Evolutionary conservation across 805 yeast species (phyloP), one percentile per base, ranked within the genome.

Genomic region (Candida andamanensis): DNA sequence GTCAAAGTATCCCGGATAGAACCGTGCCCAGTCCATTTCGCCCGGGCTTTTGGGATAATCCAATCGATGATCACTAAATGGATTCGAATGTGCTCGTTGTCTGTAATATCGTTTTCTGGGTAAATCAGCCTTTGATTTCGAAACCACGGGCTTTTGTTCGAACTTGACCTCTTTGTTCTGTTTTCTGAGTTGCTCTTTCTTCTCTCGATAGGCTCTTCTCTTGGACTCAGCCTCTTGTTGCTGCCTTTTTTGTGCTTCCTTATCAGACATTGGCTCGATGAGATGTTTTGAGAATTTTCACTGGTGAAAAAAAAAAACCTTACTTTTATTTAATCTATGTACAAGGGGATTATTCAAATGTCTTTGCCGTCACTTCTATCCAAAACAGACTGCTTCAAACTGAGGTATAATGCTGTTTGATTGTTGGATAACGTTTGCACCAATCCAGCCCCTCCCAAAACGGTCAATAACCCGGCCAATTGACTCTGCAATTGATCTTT

Each of bases 11-110:
- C 69, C 63, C 4, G 96, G 97, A 48, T 78, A 90, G 32, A 82
- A 61, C 48, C 66, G 72, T 1, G 70, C 52, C 98, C 98, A 92
- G 54, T 87, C 78, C 97, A 92, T 90, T 16, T 67, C 72, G 23
- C 68, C 74, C 4, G 98, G 98, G 14, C 75, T 68, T 25, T 59
- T 55, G 14, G 98, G 97, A 47, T 92, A 92, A 39, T 85, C 95
- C 27, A 92, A 67, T 47, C 80, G 76, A 57, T 92, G 98, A 59
- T 92, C 98, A 13, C 95, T 84, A 50, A 92, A 92, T 15, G 97
- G 97, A 52, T 92, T 92, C 2, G 97, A 87, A 54, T 92, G 98
- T 1, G 98, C 98, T 59, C 98, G 68, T 60, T 92, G 98, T 55
- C 98, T 75, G 57, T 92, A 92, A 53, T 73, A 92, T 47, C 92